Conservation (phyloP, 192 early-diverging fungal species). For the Glomus cerebriforme region DNA sequence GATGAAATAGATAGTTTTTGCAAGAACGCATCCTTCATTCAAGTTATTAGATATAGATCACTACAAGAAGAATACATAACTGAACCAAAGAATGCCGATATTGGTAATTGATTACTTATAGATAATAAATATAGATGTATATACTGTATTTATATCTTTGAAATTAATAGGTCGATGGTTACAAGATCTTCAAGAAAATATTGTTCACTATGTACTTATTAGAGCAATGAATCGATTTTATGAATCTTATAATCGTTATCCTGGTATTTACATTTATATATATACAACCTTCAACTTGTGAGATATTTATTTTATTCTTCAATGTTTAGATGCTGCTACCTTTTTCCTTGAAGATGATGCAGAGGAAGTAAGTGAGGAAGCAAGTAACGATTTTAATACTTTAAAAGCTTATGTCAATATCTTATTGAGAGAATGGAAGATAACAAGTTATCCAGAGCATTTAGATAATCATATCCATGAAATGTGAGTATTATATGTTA, state of each 20-base stretch:
- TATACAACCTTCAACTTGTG: background rate
- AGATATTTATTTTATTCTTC: background rate
- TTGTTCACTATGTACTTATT: slow-evolving; percentile 65
- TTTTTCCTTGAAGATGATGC: slow-evolving; percentile 41
- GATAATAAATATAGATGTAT: too few species aligned
- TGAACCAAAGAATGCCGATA: slow-evolving; percentile 43
- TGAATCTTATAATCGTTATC: slow-evolving; percentile 56
- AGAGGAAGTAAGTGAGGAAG: slow-evolving; percentile 52
- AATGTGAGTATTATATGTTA: slow-evolving; percentile 53
- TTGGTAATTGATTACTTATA: slow-evolving; percentile 45
- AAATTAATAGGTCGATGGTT: slow-evolving; percentile 47
- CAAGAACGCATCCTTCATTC: slow-evolving; percentile 74
- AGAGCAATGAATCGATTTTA: slow-evolving; percentile 69
- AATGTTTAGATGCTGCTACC: slow-evolving; percentile 18
- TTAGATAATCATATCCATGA: slow-evolving; percentile 65
- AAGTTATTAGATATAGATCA: slow-evolving; percentile 67
- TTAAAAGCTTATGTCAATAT: slow-evolving; percentile 50
- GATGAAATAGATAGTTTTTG: slow-evolving; percentile 78
- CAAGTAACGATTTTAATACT: background rate
- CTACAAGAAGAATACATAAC: slow-evolving; percentile 58
- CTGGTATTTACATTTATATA: slow-evolving; percentile 47
- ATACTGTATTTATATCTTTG: background rate
- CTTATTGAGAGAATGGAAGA: slow-evolving; percentile 46
- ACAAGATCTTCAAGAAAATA: slow-evolving; percentile 53
- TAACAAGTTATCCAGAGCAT: slow-evolving; percentile 37